Conservation (phyloP, 2,329 filamentous ascomycete genomes). For the Phyllosticta capitalensis region DNA sequence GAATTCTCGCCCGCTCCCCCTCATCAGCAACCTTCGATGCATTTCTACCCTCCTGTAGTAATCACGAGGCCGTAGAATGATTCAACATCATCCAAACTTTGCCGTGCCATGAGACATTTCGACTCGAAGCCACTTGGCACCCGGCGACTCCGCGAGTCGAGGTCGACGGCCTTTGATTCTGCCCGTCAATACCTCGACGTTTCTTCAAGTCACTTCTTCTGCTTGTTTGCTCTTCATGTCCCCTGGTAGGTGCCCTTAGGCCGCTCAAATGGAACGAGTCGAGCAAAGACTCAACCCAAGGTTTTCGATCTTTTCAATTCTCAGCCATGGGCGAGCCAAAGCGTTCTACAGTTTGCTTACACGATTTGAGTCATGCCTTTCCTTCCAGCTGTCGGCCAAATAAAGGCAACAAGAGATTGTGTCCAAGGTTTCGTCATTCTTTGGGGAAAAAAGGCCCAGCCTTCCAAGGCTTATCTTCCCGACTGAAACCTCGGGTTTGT, state of each 20-base stretch:
- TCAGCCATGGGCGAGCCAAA: neutral
- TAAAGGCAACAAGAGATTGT: neutral
- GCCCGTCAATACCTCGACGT: neutral
- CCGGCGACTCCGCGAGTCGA: neutral
- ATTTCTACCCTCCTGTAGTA: neutral
- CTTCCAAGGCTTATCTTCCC: neutral
- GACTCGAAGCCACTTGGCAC: neutral
- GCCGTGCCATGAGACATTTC: neutral
- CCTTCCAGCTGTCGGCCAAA: neutral
- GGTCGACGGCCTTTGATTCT: neutral
- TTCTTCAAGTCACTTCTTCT: neutral
- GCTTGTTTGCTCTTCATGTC: too few relatives aligned
- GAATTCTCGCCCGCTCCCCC: neutral
- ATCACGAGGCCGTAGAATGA: neutral
- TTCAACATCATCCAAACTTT: neutral
- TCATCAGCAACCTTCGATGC: neutral
- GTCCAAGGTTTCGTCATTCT: neutral
- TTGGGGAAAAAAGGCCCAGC: neutral
- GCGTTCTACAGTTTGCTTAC: neutral
- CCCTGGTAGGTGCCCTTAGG: too few relatives aligned
- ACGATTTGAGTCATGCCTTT: neutral
- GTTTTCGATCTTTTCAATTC: too few relatives aligned
- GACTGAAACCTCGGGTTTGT: neutral
- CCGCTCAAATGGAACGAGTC: too few relatives aligned
- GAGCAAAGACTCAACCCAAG: too few relatives aligned